Evolutionary conservation across 2,329 filamentous ascomycete genomes (phyloP).

Genomic region (Xylaria digitata): DNA sequence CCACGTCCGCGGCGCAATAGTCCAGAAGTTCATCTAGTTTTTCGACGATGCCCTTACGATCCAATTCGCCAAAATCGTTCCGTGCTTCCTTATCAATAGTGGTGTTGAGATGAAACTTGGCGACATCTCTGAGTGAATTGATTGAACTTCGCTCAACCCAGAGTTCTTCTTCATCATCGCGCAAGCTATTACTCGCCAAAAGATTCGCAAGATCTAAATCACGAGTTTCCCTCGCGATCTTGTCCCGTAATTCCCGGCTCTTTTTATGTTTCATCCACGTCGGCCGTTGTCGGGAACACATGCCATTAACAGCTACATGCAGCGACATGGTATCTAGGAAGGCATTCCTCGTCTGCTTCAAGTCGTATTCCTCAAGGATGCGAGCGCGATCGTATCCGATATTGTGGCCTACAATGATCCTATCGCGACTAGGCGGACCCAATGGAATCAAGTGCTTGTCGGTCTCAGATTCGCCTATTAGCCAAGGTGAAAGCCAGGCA

Average conservation of each 20-base stretch:
- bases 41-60: slow-evolving; percentile 74
- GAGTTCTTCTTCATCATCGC: slow-evolving; percentile 89
- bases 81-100: slow-evolving; percentile 90
- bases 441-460: slow-evolving; percentile 87
- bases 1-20: slow-evolving; percentile 95
- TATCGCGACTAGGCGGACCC: slow-evolving; percentile 77
- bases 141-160: slow-evolving; percentile 96
- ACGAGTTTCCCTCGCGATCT: slow-evolving; percentile 76
- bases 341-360: slow-evolving; percentile 83
- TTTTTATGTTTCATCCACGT: slow-evolving; percentile 99
- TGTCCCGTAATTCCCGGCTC: slow-evolving; percentile 83
- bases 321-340: slow-evolving; percentile 99
- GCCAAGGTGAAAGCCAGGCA: slow-evolving; percentile 95
- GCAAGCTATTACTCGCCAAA: slow-evolving; percentile 73
- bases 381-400: slow-evolving; percentile 94
- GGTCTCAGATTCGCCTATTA: slow-evolving; percentile 82
- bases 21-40: slow-evolving; percentile 86
- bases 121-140: slow-evolving; percentile 94
- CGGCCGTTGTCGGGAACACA: slow-evolving; percentile 96
- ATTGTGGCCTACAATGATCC: slow-evolving; percentile 93
- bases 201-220: slow-evolving; percentile 77
- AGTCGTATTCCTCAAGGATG: slow-evolving; percentile 86
- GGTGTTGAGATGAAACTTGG: slow-evolving; percentile 93
- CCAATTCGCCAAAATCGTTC: slow-evolving; percentile 86
- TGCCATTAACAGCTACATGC: slow-evolving; percentile 97